phyloP scores from a whole-genome alignment of 495 filamentous ascomycete genomes.

The Amphirosellinia nigrospora region DNA sequence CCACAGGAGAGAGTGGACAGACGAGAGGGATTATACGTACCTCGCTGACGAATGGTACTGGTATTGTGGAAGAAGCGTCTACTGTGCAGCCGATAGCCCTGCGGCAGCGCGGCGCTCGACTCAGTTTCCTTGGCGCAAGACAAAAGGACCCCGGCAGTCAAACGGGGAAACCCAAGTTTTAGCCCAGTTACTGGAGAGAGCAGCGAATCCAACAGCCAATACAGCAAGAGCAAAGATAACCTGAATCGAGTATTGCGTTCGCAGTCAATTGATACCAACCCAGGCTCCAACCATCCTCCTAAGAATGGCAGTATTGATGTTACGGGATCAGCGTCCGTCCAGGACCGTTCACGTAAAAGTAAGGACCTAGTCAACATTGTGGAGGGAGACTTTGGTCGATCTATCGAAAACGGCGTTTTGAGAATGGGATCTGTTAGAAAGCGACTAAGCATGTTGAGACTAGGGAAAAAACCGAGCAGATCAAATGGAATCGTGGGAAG shows the following conservation, averaged over 20 bases:
- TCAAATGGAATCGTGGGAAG: conserved; percentile 55
- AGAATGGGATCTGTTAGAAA: conserved; percentile 68
- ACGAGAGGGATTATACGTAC: conserved; percentile 33
- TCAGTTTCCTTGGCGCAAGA: conserved; percentile 56
- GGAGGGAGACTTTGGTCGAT: conserved; percentile 34
- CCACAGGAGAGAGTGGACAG: conserved; percentile 31
- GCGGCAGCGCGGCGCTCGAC: conserved; percentile 51
- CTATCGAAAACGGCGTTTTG: conserved; percentile 38
- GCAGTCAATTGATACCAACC: conserved; percentile 37
- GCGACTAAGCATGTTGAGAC: conserved; percentile 69
- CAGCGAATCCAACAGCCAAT: conserved; percentile 38
- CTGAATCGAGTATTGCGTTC: conserved; percentile 34
- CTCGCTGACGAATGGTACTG: conserved; percentile 39
- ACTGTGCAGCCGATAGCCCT: conserved; percentile 45
- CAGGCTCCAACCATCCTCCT: conserved; percentile 27
- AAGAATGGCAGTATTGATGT: conserved; percentile 40
- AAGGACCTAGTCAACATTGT: conserved; percentile 37
- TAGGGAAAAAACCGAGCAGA: conserved; percentile 70
- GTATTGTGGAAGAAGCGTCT: conserved; percentile 48
- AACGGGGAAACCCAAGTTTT: conserved; percentile 31
- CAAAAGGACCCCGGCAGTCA: conserved; percentile 40
- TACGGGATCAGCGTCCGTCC: conserved; percentile 35
- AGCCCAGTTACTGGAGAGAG: conserved; percentile 38
- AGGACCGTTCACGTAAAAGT: conserved; percentile 36
- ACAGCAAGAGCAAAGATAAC: conserved; percentile 39